Evolutionary conservation across 306 rosid genomes (phyloP), one percentile per base, ranked within the genome.

Genomic region (Medicago lupulina): DNA sequence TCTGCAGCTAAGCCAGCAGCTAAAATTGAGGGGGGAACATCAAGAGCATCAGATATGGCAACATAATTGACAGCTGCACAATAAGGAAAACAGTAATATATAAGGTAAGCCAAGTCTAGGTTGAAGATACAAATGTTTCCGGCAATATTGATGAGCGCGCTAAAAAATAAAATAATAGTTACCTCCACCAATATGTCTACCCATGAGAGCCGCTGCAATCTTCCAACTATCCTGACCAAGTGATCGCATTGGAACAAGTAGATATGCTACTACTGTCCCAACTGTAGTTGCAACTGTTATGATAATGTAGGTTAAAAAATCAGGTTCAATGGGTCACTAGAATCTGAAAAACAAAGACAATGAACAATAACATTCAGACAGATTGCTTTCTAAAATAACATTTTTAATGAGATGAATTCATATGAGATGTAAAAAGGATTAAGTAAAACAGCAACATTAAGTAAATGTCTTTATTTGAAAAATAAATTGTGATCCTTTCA

Each of bases 151-250:
- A 55, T 16, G 31, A 41, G 49, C 60, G 67, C 5, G 4, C 55
- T 71, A 71, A 9, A 49, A 34, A 40, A 67, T 70, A 10, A 53
- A 40, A 70, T 60, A 76, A 31, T 55, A 63, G 80, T 51, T 83
- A 89, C 97, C 89, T 87, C 97, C 92, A 39, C 95, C 95, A 69
- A 89, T 89, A 72, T 91, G 97, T 77, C 95, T 82, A 31, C 97
- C 97, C 95, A 91, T 91, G 46, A 89, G 90, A 16, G 95, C 92
- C 40, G 95, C 91, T 70, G 97, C 95, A 73, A 91, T 88, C 86
- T 87, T 87, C 97, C 97, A 89, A 81, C 97, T 82, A 67, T 91
- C 91, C 49, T 77, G 85, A 80, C 95, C 97, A 67, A 91, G 95
- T 13, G 97, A 86, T 71, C 86, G 83, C 97, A 91, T 87, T 40